These are phyloP conservation scores for Hibiscus syriacus DNA, from an alignment of 345 rosid genomes.

Conservation along the genomic window DNA sequence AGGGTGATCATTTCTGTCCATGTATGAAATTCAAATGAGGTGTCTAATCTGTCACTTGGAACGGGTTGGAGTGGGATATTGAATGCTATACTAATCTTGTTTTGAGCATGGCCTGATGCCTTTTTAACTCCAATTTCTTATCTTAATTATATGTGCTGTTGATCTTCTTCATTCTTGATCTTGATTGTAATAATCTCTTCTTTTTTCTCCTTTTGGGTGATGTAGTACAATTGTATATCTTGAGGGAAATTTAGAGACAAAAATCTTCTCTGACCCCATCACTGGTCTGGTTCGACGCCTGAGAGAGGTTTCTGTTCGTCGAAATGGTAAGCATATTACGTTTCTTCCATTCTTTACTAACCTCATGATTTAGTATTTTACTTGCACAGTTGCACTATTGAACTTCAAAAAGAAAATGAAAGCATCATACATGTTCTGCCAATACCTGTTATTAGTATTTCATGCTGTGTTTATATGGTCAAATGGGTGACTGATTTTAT, in stretches of 20 bases:
- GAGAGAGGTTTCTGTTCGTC: slow-evolving; percentile 77
- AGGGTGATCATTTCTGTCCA: no score
- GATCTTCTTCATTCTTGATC: neutral
- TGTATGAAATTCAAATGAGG: neutral
- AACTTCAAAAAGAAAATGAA: no score
- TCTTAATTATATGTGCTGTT: neutral
- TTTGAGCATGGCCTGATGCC: neutral
- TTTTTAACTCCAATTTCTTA: neutral
- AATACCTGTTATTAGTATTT: no score
- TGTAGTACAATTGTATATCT: slow-evolving; percentile 52
- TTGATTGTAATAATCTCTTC: neutral
- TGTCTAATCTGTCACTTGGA: neutral
- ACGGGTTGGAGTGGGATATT: neutral
- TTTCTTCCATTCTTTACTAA: no score
- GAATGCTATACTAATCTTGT: neutral
- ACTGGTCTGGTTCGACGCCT: slow-evolving; percentile 71
- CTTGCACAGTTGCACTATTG: no score
- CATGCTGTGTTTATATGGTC: no score
- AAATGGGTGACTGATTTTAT: neutral
- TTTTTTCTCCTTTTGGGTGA: neutral
- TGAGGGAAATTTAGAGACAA: slow-evolving; percentile 90
- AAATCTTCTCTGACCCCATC: slow-evolving; percentile 63
- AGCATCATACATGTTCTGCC: no score
- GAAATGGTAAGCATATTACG: slow-evolving; percentile 41
- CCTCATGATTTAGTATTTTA: no score